Percentiles rank a stretch among this genome's conserved stretches.
Conservation (phyloP, 176 grass and related monocot species). For the Phoenix roebelenii region DNA sequence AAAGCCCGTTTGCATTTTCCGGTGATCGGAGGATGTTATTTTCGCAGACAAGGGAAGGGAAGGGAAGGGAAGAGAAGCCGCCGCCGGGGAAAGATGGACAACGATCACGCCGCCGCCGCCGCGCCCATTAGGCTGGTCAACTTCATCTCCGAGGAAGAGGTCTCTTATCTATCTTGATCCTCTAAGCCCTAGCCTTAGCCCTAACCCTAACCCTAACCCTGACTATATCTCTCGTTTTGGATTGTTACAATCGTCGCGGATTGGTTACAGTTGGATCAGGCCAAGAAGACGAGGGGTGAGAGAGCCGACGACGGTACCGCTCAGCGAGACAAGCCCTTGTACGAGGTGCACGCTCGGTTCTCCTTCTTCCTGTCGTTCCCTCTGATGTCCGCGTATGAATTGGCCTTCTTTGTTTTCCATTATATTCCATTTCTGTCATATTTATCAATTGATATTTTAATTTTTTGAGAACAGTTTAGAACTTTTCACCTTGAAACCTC, state of each 20-base stretch:
- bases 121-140: conserved; percentile 66
- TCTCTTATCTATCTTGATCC: conserved; percentile 5
- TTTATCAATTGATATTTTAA: no score
- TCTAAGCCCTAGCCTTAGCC: conserved; percentile 10
- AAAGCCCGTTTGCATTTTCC: not conserved
- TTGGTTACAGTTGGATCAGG: conserved; percentile 51
- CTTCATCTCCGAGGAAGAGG: conserved; percentile 94
- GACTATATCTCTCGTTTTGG: not conserved
- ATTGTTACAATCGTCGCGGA: not conserved
- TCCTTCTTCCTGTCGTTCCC: no score
- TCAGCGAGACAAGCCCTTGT: conserved; percentile 77
- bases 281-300: conserved; percentile 84
- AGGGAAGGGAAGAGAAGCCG: conserved; percentile 5
- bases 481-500: no score
- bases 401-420: no score
- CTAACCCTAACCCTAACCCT: conserved; percentile 21
- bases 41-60: not conserved
- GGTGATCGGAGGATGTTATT: not conserved
- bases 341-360: conserved; percentile 31
- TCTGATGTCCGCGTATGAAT: no score
- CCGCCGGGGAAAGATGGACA: conserved; percentile 14
- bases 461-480: no score
- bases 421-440: no score
- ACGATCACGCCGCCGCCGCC: not conserved
- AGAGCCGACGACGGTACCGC: conserved; percentile 83